Evolutionary conservation across 179 eudicot species (phyloP).

Genomic region (Patellifolia procumbens): DNA sequence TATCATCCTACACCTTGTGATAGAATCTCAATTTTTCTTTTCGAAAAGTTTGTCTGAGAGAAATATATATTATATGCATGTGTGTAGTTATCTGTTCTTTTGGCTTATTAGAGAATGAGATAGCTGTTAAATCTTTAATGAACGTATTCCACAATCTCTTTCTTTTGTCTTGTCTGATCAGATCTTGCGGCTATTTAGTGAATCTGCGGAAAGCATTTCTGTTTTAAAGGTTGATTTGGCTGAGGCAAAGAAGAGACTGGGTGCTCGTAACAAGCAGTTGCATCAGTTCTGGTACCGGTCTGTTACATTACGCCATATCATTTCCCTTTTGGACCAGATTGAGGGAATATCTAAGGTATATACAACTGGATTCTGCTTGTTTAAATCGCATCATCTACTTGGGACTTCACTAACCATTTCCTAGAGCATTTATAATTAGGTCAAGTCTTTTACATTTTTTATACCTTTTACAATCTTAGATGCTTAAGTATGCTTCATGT

Average conservation of each 20-base stretch:
- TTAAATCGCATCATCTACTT: neutral
- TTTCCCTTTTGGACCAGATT: conserved; percentile 90
- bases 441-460: neutral
- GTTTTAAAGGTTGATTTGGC: conserved; percentile 77
- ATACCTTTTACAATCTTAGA: neutral
- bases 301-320: conserved; percentile 93
- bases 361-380: neutral
- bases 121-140: neutral
- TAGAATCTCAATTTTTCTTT: neutral
- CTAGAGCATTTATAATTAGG: neutral
- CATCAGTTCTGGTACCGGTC: conserved; percentile 99
- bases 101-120: neutral
- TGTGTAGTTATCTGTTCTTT: neutral
- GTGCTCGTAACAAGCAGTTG: conserved; percentile 93
- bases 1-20: neutral
- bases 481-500: neutral
- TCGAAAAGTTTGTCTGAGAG: neutral
- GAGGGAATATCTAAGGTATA: conserved; percentile 90
- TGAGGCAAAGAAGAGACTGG: conserved; percentile 83
- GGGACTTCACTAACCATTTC: neutral
- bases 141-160: conserved; percentile 7
- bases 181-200: conserved; percentile 97
- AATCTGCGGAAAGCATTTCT: conserved; percentile 84
- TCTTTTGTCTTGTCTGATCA: conserved; percentile 38
- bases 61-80: no score